Evolutionary conservation across 2,329 filamentous ascomycete genomes (phyloP).

Genomic region (Daldinia eschscholtzii): DNA sequence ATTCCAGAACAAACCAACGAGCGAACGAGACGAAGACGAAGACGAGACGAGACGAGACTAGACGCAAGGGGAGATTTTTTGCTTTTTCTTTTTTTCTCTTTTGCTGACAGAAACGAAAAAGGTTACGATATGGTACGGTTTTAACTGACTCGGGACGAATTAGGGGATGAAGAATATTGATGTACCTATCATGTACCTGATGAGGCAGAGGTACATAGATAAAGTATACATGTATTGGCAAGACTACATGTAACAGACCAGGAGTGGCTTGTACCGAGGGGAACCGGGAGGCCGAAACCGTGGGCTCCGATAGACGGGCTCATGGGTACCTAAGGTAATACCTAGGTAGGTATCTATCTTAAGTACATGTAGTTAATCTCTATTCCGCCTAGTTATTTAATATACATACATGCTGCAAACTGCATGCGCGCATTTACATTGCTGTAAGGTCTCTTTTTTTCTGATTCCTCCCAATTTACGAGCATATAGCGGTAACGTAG

Average conservation of each 20-base stretch:
- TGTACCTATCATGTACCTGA: neutral
- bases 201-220: neutral
- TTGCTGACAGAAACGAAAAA: neutral
- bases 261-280: neutral
- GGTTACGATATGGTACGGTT: neutral
- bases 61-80: too few relatives aligned
- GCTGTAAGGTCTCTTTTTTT: too few relatives aligned
- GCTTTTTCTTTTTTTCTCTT: neutral
- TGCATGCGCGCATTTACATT: neutral
- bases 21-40: neutral
- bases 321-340: too few relatives aligned
- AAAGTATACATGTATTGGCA: neutral
- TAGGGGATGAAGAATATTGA: neutral
- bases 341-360: too few relatives aligned
- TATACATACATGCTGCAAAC: neutral
- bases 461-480: too few relatives aligned
- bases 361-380: too few relatives aligned
- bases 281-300: slow-evolving; percentile 1
- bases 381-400: neutral
- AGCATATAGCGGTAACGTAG: neutral
- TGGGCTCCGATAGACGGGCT: neutral
- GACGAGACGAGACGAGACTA: neutral
- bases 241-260: too few relatives aligned
- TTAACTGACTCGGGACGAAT: neutral
- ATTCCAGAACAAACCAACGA: slow-evolving; percentile 29